Base-by-base conservation (phyloP, 1,139 yeast genomes). In the Scheffersomyces quercinus region DNA sequence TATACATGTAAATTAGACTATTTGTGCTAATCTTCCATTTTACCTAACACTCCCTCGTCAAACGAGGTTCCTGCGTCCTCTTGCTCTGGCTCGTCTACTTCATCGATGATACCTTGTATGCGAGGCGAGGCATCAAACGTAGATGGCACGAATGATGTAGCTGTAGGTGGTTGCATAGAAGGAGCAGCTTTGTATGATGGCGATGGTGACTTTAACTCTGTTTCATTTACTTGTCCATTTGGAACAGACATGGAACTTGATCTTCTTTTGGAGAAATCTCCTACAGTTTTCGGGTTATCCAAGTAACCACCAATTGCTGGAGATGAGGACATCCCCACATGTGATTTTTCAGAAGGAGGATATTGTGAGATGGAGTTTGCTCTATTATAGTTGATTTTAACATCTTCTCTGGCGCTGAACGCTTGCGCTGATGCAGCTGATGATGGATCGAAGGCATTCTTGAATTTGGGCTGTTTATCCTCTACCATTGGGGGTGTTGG, bases 21-120 rank as follows among this genome's bases (percentile, higher is more conserved):
- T 31, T 31, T 31, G 24, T 31, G 42, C 34, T 28, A 30, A 38
- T 46, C 56, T 41, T 60, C 65, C 62, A 58, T 54, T 40, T 54
- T 54, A 15, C 64, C 65, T 39, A 59, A 45, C 20, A 59, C 56
- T 16, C 53, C 58, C 31, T 58, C 64, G 29, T 56, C 58, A 37
- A 37, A 38, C 35, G 35, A 38, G 8, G 30, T 31, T 20, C 33
- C 31, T 31, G 8, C 31, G 34, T 51, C 56, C 8, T 24, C 33
- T 7, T 38, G 53, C 33, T 47, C 39, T 14, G 28, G 29, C 15
- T 34, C 38, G 29, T 45, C 36, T 28, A 40, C 36, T 30, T 40
- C 37, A n/a, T 29, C 35, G 26, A 20, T 20, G 26, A 20, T 20
- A 20, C 26, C 26, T 20, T 20, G 26, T 10, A 28, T 44, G 28